These are phyloP conservation scores for Fraxinus xanthoxyloides DNA, from an alignment of 305 asterid genomes.

Conservation along the genomic window DNA sequence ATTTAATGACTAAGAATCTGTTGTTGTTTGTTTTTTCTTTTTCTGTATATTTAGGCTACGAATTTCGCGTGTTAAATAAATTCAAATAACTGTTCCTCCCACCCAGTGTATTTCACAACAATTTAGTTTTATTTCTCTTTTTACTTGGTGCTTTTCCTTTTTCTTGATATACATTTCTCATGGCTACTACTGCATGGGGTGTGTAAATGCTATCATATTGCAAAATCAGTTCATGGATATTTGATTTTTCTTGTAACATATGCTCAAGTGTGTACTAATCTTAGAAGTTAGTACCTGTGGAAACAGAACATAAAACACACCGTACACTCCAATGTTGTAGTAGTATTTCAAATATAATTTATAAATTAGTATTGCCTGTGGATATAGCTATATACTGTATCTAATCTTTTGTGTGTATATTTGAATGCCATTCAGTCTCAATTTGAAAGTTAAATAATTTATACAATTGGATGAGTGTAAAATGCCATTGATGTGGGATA, in stretches of 20 bases:
- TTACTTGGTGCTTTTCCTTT: background rate
- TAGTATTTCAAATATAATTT: background rate
- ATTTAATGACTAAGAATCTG: background rate
- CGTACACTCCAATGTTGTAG: background rate
- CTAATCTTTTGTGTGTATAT: background rate
- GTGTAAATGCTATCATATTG: constrained; percentile 16
- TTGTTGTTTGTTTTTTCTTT: background rate
- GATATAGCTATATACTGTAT: background rate
- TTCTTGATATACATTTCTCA: background rate
- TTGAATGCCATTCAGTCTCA: constrained; percentile 1
- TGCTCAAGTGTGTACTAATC: constrained; percentile 6
- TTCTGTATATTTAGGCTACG: background rate
- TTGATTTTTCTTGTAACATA: background rate
- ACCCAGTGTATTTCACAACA: background rate
- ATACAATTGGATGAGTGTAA: background rate
- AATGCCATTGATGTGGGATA: background rate
- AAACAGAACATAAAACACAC: background rate
- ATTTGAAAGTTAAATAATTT: background rate
- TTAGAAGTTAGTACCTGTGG: background rate
- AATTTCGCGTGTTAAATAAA: background rate
- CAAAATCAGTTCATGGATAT: background rate
- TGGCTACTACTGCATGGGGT: background rate
- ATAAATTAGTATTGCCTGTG: background rate
- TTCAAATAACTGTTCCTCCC: background rate
- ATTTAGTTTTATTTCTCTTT: background rate